Conservation (phyloP, 306 rosid species). For the Acmispon strigosus region DNA sequence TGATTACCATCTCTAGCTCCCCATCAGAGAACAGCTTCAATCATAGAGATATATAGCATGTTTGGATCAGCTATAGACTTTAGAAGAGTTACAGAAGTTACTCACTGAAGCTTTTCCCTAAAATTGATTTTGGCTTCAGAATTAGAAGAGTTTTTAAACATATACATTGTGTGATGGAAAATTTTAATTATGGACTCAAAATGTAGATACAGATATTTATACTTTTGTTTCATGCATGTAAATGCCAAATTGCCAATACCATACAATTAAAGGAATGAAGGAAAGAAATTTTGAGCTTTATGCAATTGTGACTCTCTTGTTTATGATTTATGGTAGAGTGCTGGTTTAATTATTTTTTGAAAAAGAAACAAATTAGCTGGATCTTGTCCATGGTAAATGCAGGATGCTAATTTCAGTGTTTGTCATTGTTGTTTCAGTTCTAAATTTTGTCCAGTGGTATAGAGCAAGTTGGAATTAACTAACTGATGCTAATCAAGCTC, state of each 20-base stretch:
- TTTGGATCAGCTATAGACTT: conserved; percentile 23
- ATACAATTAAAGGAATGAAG: conserved; percentile 17
- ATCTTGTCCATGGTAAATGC: background rate
- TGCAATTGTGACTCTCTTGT: background rate
- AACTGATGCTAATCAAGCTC: background rate
- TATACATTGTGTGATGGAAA: background rate
- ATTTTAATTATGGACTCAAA: conserved; percentile 19
- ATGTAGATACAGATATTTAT: conserved; percentile 16
- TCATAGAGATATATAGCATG: conserved; percentile 23
- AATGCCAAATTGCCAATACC: background rate
- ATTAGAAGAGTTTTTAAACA: too few species aligned
- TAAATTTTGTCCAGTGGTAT: background rate
- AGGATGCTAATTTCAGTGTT: background rate
- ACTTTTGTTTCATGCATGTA: conserved; percentile 35
- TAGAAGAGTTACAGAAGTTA: too few species aligned
- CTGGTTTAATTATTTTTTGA: background rate
- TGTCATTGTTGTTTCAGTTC: background rate
- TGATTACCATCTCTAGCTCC: conserved; percentile 51
- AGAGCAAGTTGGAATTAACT: background rate
- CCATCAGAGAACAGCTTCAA: conserved; percentile 46
- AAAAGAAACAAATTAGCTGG: background rate
- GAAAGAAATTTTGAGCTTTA: background rate
- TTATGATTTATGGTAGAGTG: background rate
- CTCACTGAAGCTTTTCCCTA: too few species aligned
- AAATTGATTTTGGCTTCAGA: too few species aligned